Evolutionary conservation across 176 grass and related monocot species (phyloP), one percentile per base, ranked within the genome.

Genomic region (Otatea glauca): DNA sequence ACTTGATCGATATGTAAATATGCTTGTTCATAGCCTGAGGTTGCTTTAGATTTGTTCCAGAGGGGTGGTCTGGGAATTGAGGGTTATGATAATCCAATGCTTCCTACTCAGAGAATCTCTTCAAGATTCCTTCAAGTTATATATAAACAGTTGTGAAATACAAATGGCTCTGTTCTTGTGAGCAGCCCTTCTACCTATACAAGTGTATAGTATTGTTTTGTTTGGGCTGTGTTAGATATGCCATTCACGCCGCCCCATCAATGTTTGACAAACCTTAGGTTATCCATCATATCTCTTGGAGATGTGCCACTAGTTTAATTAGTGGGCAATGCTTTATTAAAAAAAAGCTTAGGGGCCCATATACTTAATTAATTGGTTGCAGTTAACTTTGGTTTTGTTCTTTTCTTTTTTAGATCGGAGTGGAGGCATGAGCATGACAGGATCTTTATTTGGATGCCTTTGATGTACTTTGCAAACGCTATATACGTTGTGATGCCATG

Each of bases 201-300:
- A 29, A 29, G 29, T 29, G 29, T 29, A 29, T 29, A 29, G 29
- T 29, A 29, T 29, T 84, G 71, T 15, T 63, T 72, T 75, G 79
- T 58, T 78, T 49, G 86, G 84, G 39, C 18, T 16, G 68, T 55
- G 83, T 85, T 94, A 88, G 92, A 88, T 85, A 68, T 86, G 88
- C 91, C 88, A 84, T 83, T 83, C 82, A 80, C 79, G 84, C 32
- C 62, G 78, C 80, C 89, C 81, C 84, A 48, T 74, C 71, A 69
- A 38, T 51, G 86, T 90, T 90, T 90, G 78, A 90, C 83, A 93
- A 86, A 80, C 81, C 47, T 85, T 93, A 90, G 85, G 85, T 90
- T 93, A 93, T 93, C 88, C 86, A 88, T n/a, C n/a, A n/a, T n/a
- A n/a, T 83, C 88, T 75, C 74, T 59, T 69, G 61, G 75, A 75